phyloP scores from a whole-genome alignment of 1,284 basidiomycete species.

The Tilletiaria anomala region DNA sequence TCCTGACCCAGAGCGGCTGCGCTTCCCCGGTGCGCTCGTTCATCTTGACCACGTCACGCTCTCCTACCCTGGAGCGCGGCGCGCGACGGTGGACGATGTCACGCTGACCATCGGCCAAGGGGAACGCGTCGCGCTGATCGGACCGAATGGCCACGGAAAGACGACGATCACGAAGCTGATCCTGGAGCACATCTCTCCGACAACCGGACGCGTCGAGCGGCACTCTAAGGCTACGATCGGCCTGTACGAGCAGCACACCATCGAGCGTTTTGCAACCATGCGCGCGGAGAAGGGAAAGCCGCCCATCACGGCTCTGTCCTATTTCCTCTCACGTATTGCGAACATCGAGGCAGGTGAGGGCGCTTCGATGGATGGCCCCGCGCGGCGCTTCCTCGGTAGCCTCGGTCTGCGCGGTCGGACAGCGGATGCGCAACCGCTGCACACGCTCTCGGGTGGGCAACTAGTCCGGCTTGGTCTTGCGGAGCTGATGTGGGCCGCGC shows the following conservation, averaged over 20 bases:
- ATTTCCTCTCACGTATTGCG: constrained; percentile 32
- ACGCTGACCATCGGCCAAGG: constrained; percentile 50
- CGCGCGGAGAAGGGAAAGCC: not conserved
- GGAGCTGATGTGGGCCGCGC: constrained; percentile 18
- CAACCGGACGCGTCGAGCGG: constrained; percentile 48
- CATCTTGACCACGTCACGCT: constrained; percentile 47
- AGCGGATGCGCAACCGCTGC: constrained; percentile 15
- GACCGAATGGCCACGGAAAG: constrained; percentile 39
- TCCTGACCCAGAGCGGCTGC: constrained; percentile 45
- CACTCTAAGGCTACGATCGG: constrained; percentile 51
- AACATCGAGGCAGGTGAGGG: not conserved
- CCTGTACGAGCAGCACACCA: constrained; percentile 42
- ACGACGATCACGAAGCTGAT: constrained; percentile 43
- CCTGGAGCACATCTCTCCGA: constrained; percentile 46
- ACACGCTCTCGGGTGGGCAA: constrained; percentile 46
- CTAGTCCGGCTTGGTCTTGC: constrained; percentile 39
- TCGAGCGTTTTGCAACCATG: constrained; percentile 17
- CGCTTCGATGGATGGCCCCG: constrained; percentile 9
- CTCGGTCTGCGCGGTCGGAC: constrained; percentile 36
- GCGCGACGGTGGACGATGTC: constrained; percentile 46
- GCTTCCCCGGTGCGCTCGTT: constrained; percentile 48
- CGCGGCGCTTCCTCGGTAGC: constrained; percentile 40
- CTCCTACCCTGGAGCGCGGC: constrained; percentile 39
- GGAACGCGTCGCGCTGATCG: constrained; percentile 50
- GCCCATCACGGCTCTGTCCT: constrained; percentile 41